Conservation (phyloP, 495 filamentous ascomycete genomes). For the Pyronema domesticum region DNA sequence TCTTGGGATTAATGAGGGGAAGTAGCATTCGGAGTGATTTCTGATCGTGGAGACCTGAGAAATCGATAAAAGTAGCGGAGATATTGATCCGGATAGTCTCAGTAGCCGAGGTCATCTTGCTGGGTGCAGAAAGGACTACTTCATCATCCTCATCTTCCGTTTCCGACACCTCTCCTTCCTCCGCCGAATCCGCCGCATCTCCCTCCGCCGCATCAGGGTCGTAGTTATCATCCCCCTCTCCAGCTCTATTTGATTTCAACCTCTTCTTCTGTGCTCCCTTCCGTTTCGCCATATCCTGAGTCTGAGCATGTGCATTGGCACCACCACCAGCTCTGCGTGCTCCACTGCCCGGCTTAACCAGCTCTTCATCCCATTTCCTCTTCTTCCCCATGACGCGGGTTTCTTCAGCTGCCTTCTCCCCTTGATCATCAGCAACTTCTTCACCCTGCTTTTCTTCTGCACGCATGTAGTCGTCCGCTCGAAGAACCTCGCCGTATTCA, state of each 20-base stretch:
- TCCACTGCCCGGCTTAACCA: constrained; percentile 11
- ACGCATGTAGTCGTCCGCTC: constrained; percentile 83
- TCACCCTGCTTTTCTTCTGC: constrained; percentile 81
- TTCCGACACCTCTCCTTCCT: constrained; percentile 31
- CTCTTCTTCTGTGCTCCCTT: constrained; percentile 12
- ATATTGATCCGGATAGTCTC: constrained; percentile 47
- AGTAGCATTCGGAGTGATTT: constrained; percentile 86
- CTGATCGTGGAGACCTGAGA: constrained; percentile 80
- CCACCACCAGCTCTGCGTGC: constrained; percentile 17
- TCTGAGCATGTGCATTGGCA: neutral
- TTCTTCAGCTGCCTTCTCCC: constrained; percentile 22
- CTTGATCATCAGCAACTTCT: constrained; percentile 37
- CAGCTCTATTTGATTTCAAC: constrained; percentile 30
- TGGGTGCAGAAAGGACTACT: constrained; percentile 43
- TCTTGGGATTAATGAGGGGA: constrained; percentile 80
- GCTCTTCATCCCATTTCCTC: constrained; percentile 65
- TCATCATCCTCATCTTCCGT: constrained; percentile 38
- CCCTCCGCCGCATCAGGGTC: constrained; percentile 25
- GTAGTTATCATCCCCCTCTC: constrained; percentile 27
- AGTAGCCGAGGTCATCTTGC: constrained; percentile 46
- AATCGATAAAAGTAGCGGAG: constrained; percentile 74
- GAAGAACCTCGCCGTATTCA: constrained; percentile 83
- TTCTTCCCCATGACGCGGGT: constrained; percentile 60
- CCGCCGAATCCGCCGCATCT: constrained; percentile 10
- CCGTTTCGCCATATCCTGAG: constrained; percentile 1